These are phyloP conservation scores for Aureobasidium leucospermi DNA, from an alignment of 2,329 filamentous ascomycete genomes.

Conservation along the genomic window DNA sequence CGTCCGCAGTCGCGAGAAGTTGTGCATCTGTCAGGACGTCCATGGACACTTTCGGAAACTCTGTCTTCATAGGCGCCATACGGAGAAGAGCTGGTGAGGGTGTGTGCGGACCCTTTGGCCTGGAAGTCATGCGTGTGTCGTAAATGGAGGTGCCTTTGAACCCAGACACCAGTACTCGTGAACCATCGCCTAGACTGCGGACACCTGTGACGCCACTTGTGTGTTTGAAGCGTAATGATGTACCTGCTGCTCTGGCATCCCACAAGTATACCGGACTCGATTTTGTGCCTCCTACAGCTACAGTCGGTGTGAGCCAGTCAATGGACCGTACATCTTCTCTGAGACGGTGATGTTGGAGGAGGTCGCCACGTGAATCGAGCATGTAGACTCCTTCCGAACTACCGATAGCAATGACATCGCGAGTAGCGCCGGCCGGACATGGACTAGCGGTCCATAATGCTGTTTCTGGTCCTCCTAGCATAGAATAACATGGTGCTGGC, in stretches of 20 bases:
- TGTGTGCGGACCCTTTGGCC: background rate
- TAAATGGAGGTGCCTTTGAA: slow-evolving; percentile 9
- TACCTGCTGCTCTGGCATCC: slow-evolving; percentile 6
- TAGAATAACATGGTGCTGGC: background rate
- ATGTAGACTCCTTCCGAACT: background rate
- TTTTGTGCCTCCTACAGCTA: slow-evolving; percentile 12
- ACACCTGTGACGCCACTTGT: slow-evolving; percentile 5
- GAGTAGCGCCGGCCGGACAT: background rate
- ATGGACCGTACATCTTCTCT: slow-evolving; percentile 2
- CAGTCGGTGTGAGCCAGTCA: slow-evolving; percentile 15
- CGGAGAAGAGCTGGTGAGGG: background rate
- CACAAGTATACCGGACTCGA: background rate
- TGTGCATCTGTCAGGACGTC: slow-evolving; percentile 2
- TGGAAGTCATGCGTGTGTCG: slow-evolving; percentile 13
- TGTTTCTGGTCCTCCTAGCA: slow-evolving; percentile 6
- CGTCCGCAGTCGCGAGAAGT: slow-evolving; percentile 1
- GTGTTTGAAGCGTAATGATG: slow-evolving; percentile 10
- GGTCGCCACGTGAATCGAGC: background rate
- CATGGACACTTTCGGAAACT: background rate
- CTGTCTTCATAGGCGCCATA: background rate
- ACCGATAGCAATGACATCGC: slow-evolving; percentile 5
- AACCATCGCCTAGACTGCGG: slow-evolving; percentile 12
- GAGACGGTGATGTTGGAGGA: background rate
- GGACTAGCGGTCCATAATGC: slow-evolving; percentile 1
- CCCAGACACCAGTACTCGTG: slow-evolving; percentile 10